These are phyloP conservation scores for Rubia peregrina DNA, from an alignment of 305 asterid genomes.

Conservation along the genomic window DNA sequence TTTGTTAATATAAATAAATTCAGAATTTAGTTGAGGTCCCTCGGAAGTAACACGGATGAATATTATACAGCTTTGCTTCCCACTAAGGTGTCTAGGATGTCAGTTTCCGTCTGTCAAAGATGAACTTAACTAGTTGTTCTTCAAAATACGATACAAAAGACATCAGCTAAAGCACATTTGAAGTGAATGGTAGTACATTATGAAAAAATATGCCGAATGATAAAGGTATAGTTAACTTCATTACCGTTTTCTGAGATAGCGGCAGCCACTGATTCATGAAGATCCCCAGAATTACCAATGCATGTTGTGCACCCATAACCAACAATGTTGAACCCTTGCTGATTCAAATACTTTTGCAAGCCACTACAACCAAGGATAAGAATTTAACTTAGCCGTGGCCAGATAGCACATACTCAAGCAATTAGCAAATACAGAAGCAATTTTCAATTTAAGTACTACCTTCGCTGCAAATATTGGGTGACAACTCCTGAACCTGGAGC, in stretches of 20 bases:
- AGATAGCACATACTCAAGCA: not conserved
- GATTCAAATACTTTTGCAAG: slow-evolving; percentile 64
- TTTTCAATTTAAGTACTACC: slow-evolving; percentile 31
- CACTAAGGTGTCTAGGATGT: not conserved
- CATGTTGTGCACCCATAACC: slow-evolving; percentile 96
- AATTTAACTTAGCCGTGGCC: slow-evolving; percentile 6
- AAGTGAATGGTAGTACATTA: not conserved
- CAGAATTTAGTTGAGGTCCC: not conserved
- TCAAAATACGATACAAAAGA: not conserved
- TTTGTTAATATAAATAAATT: not conserved
- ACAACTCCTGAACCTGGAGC: slow-evolving; percentile 89
- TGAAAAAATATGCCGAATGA: not conserved
- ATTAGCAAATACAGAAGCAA: not conserved
- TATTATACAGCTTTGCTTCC: too few species aligned
- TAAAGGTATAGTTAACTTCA: not conserved
- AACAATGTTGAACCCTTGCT: slow-evolving; percentile 76
- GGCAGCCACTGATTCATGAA: slow-evolving; percentile 70
- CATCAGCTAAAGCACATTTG: not conserved
- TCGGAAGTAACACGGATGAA: not conserved
- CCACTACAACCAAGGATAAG: slow-evolving; percentile 41
- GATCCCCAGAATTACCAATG: slow-evolving; percentile 91
- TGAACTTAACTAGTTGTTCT: not conserved
- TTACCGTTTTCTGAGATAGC: slow-evolving; percentile 69
- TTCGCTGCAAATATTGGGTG: slow-evolving; percentile 64
- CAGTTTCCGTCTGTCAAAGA: not conserved